Percentiles rank a stretch among this genome's conserved stretches.
phyloP scores from a whole-genome alignment of 225 moss, liverwort and hornwort species.

The Thuidium tamariscinum region DNA sequence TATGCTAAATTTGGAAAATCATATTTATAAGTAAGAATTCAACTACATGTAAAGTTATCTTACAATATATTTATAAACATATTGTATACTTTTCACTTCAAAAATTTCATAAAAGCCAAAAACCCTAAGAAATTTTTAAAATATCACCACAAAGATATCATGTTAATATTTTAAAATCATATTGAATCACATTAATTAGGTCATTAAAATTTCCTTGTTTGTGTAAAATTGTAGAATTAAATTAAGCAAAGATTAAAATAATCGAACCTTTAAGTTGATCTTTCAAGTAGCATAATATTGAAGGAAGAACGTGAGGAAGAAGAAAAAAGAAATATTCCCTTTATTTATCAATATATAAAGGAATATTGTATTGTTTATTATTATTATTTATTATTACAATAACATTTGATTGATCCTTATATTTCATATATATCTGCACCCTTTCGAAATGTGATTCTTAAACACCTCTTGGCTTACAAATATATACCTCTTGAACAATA shows the following conservation, averaged over 20 bases:
- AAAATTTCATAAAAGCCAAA: neutral
- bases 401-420: neutral
- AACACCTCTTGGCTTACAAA: neutral
- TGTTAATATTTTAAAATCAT: neutral
- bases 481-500: neutral
- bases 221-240: neutral
- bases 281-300: neutral
- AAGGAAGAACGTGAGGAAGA: no score
- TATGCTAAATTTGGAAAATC: neutral
- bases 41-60: neutral
- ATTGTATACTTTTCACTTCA: neutral
- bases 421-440: neutral
- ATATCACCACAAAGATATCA: accelerated
- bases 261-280: neutral
- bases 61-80: neutral
- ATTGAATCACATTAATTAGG: neutral
- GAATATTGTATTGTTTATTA: no score
- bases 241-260: no score
- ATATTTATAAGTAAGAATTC: neutral
- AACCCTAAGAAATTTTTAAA: neutral
- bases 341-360: neutral
- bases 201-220: neutral
- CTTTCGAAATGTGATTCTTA: neutral
- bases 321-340: neutral
- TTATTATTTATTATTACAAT: neutral